These are phyloP conservation scores for Sordariomycetes sp. DNA, from an alignment of 2,329 filamentous ascomycete species.

Conservation along the genomic window DNA sequence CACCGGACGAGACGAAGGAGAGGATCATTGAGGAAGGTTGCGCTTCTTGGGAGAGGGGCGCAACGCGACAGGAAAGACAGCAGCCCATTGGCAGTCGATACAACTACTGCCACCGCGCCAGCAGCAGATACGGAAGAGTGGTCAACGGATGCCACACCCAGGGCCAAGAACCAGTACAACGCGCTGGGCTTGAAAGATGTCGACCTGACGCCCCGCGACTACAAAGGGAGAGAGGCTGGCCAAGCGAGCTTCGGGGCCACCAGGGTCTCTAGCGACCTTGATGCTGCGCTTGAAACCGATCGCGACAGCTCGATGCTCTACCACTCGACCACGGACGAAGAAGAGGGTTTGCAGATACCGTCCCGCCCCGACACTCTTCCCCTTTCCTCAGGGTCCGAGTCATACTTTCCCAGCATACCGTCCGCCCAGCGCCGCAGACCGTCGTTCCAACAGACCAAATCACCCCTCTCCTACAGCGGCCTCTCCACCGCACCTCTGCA, in stretches of 20 bases:
- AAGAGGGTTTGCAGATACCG: slow-evolving; percentile 62
- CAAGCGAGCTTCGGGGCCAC: slow-evolving; percentile 14
- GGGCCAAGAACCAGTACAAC: slow-evolving; percentile 16
- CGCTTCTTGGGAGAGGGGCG: slow-evolving; percentile 66
- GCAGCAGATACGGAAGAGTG: slow-evolving; percentile 10
- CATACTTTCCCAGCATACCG: slow-evolving; percentile 44
- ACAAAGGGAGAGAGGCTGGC: no score
- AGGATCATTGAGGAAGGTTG: slow-evolving; percentile 81
- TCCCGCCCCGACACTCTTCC: slow-evolving; percentile 32
- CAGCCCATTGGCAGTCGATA: slow-evolving; percentile 34
- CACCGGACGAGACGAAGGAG: slow-evolving; percentile 58
- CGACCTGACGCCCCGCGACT: no score
- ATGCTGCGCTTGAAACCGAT: slow-evolving; percentile 7
- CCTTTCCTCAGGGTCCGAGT: slow-evolving; percentile 51
- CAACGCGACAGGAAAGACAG: slow-evolving; percentile 50
- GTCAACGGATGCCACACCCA: slow-evolving; percentile 9
- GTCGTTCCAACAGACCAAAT: slow-evolving; percentile 45
- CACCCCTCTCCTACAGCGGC: slow-evolving; percentile 48
- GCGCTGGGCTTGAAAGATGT: slow-evolving; percentile 37
- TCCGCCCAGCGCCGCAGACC: slow-evolving; percentile 34
- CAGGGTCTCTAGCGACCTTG: background rate
- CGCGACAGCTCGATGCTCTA: slow-evolving; percentile 37
- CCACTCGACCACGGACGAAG: slow-evolving; percentile 65
- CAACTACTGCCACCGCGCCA: slow-evolving; percentile 17
- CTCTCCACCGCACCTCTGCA: slow-evolving; percentile 38